Evolutionary conservation across 2,329 filamentous ascomycete species (phyloP).

Genomic region (Hypocrella siamensis): DNA sequence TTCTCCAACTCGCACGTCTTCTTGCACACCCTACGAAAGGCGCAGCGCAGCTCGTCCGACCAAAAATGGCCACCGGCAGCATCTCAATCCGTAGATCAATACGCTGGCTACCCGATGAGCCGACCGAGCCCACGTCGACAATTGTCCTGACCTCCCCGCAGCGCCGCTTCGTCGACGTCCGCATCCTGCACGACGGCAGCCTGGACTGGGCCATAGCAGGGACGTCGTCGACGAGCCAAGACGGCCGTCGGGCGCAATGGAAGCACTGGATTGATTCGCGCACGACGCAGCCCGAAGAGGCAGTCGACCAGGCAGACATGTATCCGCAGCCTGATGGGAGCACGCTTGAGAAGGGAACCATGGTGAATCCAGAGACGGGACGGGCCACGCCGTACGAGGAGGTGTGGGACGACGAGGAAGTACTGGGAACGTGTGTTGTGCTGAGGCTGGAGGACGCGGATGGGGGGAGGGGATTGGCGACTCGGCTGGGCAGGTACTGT

Average conservation of each 20-base stretch:
- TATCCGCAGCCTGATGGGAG: constrained; percentile 22
- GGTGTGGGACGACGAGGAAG: constrained; percentile 38
- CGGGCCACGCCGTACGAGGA: constrained; percentile 45
- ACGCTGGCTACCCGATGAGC: constrained; percentile 34
- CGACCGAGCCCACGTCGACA: constrained; percentile 46
- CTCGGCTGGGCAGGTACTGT: constrained; percentile 35
- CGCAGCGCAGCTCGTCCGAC: too few relatives aligned
- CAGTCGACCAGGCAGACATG: constrained; percentile 42
- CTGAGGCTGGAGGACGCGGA: constrained; percentile 19
- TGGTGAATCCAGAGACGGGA: constrained; percentile 41
- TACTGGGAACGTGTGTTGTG: constrained; percentile 19
- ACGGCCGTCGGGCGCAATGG: constrained; percentile 27
- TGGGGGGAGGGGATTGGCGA: constrained; percentile 29
- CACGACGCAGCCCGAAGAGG: constrained; percentile 17
- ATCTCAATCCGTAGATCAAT: constrained; percentile 46
- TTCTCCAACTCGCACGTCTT: too few relatives aligned
- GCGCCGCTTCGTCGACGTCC: constrained; percentile 45
- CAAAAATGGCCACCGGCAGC: too few relatives aligned
- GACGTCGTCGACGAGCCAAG: constrained; percentile 22
- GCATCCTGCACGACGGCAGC: constrained; percentile 20
- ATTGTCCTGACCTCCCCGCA: constrained; percentile 46
- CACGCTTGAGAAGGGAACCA: constrained; percentile 41
- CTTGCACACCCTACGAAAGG: too few relatives aligned
- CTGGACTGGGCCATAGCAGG: constrained; percentile 56
- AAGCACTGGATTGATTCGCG: constrained; percentile 45